Conservation (phyloP, 1,139 yeast genomes). For the Suhomyces chickasaworum region DNA sequence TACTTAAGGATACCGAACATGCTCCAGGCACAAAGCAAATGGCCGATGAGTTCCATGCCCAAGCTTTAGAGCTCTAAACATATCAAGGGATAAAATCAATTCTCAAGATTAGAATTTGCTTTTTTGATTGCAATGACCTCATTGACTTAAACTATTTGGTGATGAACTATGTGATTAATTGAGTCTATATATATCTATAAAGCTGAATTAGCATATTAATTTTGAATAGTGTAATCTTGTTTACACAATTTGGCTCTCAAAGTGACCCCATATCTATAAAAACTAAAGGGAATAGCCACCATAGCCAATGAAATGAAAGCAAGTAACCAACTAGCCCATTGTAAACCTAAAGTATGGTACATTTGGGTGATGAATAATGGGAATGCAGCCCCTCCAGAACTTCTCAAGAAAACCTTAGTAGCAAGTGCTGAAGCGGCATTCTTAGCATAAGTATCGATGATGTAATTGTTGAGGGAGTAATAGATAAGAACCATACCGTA, state of each 20-base stretch:
- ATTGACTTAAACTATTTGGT: background rate
- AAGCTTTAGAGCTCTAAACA: background rate
- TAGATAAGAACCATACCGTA: slow-evolving; percentile 90
- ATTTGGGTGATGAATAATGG: slow-evolving; percentile 85
- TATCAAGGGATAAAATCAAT: background rate
- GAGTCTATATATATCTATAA: background rate
- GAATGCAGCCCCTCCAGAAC: slow-evolving; percentile 88
- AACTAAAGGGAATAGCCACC: slow-evolving; percentile 79
- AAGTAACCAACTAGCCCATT: slow-evolving; percentile 82
- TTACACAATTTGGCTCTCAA: slow-evolving; percentile 68
- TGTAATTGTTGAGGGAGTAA: slow-evolving; percentile 84
- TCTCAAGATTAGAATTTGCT: too few species aligned
- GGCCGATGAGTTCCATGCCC: slow-evolving; percentile 2
- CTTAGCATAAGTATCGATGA: slow-evolving; percentile 82
- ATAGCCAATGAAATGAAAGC: slow-evolving; percentile 84
- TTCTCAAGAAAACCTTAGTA: slow-evolving; percentile 84
- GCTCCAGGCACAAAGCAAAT: slow-evolving; percentile 25
- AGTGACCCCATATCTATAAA: slow-evolving; percentile 67
- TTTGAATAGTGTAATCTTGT: slow-evolving; percentile 52
- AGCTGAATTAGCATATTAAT: background rate
- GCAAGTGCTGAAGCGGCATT: slow-evolving; percentile 92
- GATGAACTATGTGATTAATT: too few species aligned
- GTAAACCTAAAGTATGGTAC: slow-evolving; percentile 72
- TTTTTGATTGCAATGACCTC: too few species aligned
- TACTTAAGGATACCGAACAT: slow-evolving; percentile 49